Evolutionary conservation across 805 yeast genomes (phyloP).

Genomic region (Ogataea allantospora): DNA sequence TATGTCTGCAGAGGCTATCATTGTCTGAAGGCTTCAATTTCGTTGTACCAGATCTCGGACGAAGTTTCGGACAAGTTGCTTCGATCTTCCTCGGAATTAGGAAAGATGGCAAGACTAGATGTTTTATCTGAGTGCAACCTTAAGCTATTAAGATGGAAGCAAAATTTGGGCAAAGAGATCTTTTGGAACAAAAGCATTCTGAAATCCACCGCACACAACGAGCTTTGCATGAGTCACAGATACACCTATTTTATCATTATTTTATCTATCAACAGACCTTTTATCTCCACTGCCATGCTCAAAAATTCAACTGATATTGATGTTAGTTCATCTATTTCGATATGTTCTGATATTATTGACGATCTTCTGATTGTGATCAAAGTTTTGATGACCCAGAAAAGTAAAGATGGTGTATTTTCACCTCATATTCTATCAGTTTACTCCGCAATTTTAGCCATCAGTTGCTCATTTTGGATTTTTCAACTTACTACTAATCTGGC

Average conservation of each 20-base stretch:
- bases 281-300: slow-evolving; percentile 28
- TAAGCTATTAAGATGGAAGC: slow-evolving; percentile 51
- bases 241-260: slow-evolving; percentile 55
- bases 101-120: slow-evolving; percentile 9
- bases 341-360: slow-evolving; percentile 43
- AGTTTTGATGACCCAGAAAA: slow-evolving; percentile 29
- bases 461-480: slow-evolving; percentile 34
- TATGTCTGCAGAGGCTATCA: slow-evolving; percentile 37
- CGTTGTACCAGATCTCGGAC: slow-evolving; percentile 43
- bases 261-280: slow-evolving; percentile 56
- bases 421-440: slow-evolving; percentile 46
- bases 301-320: slow-evolving; percentile 6
- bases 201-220: slow-evolving; percentile 47
- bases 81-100: slow-evolving; percentile 2
- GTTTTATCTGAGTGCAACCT: slow-evolving; percentile 42
- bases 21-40: slow-evolving; percentile 41
- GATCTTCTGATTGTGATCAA: slow-evolving; percentile 41
- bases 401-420: slow-evolving; percentile 40
- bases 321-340: slow-evolving; percentile 11
- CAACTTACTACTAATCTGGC: neutral
- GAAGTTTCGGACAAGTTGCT: slow-evolving; percentile 44
- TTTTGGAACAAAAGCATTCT: slow-evolving; percentile 48
- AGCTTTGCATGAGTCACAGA: slow-evolving; percentile 50
- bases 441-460: slow-evolving; percentile 44
- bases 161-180: slow-evolving; percentile 46